Conservation (phyloP, 202 grass and related monocot genomes). For the Cymbopogon flexuosus region DNA sequence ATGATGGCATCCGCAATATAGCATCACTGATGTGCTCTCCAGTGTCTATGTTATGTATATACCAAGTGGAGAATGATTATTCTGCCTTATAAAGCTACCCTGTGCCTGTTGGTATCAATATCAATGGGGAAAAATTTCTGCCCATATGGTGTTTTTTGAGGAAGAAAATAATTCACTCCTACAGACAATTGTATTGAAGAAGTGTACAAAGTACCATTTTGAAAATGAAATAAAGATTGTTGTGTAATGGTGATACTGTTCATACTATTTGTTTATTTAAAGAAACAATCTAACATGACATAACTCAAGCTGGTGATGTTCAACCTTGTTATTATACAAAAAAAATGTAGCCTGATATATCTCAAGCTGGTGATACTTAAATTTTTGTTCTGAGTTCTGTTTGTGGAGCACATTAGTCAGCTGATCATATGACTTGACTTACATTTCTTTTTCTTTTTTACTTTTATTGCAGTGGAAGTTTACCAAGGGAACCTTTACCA, state of each 20-base stretch:
- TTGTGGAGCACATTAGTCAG: background rate
- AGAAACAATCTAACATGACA: conserved; percentile 2
- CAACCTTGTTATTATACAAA: background rate
- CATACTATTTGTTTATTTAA: conserved; percentile 16
- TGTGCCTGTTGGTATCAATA: background rate
- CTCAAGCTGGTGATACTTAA: background rate
- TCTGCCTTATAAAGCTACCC: background rate
- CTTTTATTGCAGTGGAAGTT: conserved; percentile 61
- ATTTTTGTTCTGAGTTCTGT: conserved; percentile 7
- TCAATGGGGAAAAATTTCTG: background rate
- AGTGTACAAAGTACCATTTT: conserved; percentile 1
- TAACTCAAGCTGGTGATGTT: conserved; percentile 2
- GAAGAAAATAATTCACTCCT: background rate
- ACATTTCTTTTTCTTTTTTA: background rate
- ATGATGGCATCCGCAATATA: background rate
- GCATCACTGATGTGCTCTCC: background rate
- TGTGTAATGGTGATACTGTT: background rate
- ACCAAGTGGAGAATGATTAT: background rate
- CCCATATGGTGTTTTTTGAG: background rate
- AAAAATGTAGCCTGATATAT: background rate
- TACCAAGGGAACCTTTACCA: conserved; percentile 71
- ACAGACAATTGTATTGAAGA: background rate
- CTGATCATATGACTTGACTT: background rate
- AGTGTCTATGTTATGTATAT: background rate
- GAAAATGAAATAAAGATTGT: background rate